Base-by-base conservation (phyloP, 208 protist genomes). In the Trypanosoma lewisi region DNA sequence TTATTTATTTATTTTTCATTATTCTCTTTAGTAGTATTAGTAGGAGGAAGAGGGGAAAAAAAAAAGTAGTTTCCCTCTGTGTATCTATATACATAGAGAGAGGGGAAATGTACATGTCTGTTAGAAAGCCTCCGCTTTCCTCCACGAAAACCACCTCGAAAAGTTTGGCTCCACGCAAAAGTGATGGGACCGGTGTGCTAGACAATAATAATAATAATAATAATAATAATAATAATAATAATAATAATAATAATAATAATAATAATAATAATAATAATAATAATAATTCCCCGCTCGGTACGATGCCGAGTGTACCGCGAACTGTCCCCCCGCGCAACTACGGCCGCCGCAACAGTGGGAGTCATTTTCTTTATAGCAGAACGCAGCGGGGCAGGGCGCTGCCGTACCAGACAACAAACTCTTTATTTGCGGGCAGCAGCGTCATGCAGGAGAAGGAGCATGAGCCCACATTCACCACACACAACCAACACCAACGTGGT, bases 91-190 rank as follows among this genome's bases (percentile, higher is more conserved):
- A n/a, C n/a, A n/a, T n/a, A n/a, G n/a, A n/a, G n/a, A n/a, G n/a
- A n/a, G n/a, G n/a, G n/a, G 11, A 21, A 33, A 62, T 64, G 65
- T 70, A 52, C 41, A 70, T 36, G 19, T 47, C 42, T 49, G 55
- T 70, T 57, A 63, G 65, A 58, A 70, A 70, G 28, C 65, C 65
- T 16, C 65, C 65, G 14, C 56, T 70, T 42, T 52, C 65, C 1
- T 23, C 56, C 16, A 25, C 23, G 34, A 63, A 56, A 25, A 37
- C 19, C 23, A 31, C 31, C 5, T 23, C 2, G 25, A 63, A 57
- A 33, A 16, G 45, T 7, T 5, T n/a, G 33, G 36, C 36, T 1
- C 31, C 41, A 16, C 54, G 44, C 27, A 70, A 51, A 30, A 30
- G 45, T 28, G 54, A 56, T 19, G 50, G 42, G 30, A 6, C 17